Percentiles rank a stretch among this genome's conserved stretches.
These are phyloP conservation scores for Akebia trifoliata DNA, from an alignment of 164 flowering plant genomes.

Conservation along the genomic window DNA sequence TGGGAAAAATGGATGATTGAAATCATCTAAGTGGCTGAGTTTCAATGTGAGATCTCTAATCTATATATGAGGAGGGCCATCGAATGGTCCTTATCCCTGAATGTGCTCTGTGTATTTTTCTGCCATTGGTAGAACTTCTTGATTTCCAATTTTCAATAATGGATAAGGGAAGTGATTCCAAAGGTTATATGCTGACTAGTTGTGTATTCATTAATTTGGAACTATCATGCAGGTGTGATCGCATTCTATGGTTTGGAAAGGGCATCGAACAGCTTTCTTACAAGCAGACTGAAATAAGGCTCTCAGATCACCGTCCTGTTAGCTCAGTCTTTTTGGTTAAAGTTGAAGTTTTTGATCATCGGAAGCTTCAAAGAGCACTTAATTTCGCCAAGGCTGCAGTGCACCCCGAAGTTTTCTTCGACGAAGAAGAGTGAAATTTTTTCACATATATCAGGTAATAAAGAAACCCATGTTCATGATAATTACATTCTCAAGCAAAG, in stretches of 20 bases:
- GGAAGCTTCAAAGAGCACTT: constrained; percentile 69
- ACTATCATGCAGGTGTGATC: constrained; percentile 73
- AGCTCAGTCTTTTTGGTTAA: constrained; percentile 67
- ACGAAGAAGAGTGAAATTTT: constrained; percentile 26
- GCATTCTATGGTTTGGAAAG: constrained; percentile 85
- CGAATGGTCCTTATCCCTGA: no score
- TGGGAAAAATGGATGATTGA: no score
- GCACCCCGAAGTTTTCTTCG: constrained; percentile 49
- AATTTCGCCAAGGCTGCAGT: constrained; percentile 52
- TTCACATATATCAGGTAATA: constrained; percentile 27
- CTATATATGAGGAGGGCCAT: no score
- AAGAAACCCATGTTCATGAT: constrained; percentile 2
- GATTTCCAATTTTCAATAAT: no score
- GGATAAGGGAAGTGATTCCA: background rate
- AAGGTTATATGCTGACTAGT: background rate
- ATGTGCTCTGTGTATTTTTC: no score
- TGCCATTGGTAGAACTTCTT: no score
- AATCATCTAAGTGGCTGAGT: no score
- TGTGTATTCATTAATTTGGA: background rate
- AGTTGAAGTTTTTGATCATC: constrained; percentile 72
- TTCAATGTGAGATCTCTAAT: no score
- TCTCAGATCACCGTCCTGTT: constrained; percentile 96
- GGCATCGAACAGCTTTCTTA: constrained; percentile 80
- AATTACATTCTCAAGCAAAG: no score
- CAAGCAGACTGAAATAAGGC: constrained; percentile 46